These are phyloP conservation scores for Themeda triandra DNA, from an alignment of 176 grass and related monocot genomes.

Conservation along the genomic window DNA sequence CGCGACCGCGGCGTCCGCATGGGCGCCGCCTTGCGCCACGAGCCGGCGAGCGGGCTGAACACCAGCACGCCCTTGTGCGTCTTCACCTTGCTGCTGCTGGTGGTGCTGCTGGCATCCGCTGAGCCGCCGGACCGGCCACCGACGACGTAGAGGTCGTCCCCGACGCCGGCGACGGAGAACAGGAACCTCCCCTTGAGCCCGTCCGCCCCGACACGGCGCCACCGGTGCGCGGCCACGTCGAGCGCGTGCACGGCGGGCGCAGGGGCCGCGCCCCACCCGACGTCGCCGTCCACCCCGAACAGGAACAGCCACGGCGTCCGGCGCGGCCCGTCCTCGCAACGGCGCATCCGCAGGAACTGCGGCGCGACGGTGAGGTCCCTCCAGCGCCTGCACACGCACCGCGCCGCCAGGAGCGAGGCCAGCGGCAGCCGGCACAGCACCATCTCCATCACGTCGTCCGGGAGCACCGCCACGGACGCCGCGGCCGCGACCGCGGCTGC, in stretches of 20 bases:
- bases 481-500: not conserved
- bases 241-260: slow-evolving; percentile 59
- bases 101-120: not conserved
- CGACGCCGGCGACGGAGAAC: slow-evolving; percentile 63
- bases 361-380: slow-evolving; percentile 54
- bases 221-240: slow-evolving; percentile 57
- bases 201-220: slow-evolving; percentile 44
- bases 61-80: slow-evolving; percentile 66
- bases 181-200: slow-evolving; percentile 47
- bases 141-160: slow-evolving; percentile 62
- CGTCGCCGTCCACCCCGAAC: slow-evolving; percentile 50
- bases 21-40: slow-evolving; percentile 69
- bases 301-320: slow-evolving; percentile 74
- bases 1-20: slow-evolving; percentile 62
- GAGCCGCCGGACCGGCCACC: slow-evolving; percentile 53
- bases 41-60: slow-evolving; percentile 58
- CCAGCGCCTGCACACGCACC: slow-evolving; percentile 90
- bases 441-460: slow-evolving; percentile 85
- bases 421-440: slow-evolving; percentile 71
- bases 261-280: slow-evolving; percentile 42
- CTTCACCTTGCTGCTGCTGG: slow-evolving; percentile 27
- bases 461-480: slow-evolving; percentile 36
- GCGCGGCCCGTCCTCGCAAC: slow-evolving; percentile 29
- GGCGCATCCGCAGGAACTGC: slow-evolving; percentile 61
- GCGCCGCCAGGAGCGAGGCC: slow-evolving; percentile 58